Base-by-base conservation (phyloP, 2,329 filamentous ascomycete genomes). In the Didymosphaeria variabile region DNA sequence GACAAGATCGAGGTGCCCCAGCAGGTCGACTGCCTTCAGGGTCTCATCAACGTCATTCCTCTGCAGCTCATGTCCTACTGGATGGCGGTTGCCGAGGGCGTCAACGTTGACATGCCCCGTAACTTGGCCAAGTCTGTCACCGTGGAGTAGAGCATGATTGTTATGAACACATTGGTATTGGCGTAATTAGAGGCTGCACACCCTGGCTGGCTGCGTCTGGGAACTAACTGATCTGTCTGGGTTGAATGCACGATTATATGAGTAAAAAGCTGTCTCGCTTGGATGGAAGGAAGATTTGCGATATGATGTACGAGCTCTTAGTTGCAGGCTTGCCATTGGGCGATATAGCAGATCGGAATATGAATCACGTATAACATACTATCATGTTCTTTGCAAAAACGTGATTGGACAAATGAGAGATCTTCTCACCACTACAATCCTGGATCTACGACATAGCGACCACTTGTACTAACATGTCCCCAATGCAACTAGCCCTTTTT, bases 121-220 rank as follows among this genome's bases (percentile, higher is more conserved):
- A 99, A 99, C 85, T 84, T 99, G 83, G 95, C 95, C 80, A 99
- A 99, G 89, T 97, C 93, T 66, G 95, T 99, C 67, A 99, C 95
- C 67, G 95, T 99, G 71, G 95, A 99, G 88, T 99, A 94, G 85
- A 77, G 60, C 59, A 49, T 45, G 60, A 50, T 61, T 45, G 47
- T 53, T 62, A 45, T 65, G 57, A 46, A 38, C 47, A 46, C 29
- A 50, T 66, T 63, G 61, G 63, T 57, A 59, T 63, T 67, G 68
- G 69, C 68, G 69, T 72, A 64, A 63, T 61, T 62, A 68, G 60
- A 67, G 67, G 64, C 63, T 67, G 64, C 55, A 60, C 57, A 15
- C 45, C 49, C 52, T 58, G 63, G 66, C 58, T 70, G 67, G 68
- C 66, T 65, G 68, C 67, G 64, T 67, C 67, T 64, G 67, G 73